Conservation (phyloP, 2,329 filamentous ascomycete genomes). For the Penicillium hordei region DNA sequence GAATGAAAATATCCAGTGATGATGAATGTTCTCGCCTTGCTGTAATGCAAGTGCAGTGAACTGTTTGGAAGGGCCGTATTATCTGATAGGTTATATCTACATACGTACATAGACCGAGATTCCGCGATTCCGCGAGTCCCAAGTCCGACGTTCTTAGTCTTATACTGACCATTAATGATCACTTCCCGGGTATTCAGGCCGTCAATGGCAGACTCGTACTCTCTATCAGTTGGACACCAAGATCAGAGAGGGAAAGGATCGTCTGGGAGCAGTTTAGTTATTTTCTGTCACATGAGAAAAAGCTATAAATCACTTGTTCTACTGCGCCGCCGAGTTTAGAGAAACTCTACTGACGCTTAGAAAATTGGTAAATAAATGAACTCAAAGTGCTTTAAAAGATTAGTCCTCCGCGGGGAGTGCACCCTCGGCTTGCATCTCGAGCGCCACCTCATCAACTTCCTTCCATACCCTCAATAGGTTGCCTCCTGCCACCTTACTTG, state of each 20-base stretch:
- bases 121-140: background rate
- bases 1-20: background rate
- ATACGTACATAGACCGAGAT: background rate
- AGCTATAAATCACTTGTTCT: too few species aligned
- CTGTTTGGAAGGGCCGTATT: background rate
- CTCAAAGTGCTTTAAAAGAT: slow-evolving; percentile 8
- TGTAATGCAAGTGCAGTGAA: background rate
- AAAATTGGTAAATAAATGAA: background rate
- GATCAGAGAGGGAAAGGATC: background rate
- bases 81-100: background rate
- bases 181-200: background rate
- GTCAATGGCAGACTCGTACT: background rate
- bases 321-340: background rate
- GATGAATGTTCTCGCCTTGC: background rate
- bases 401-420: slow-evolving; percentile 48
- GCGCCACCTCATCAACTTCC: slow-evolving; percentile 71
- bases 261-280: too few species aligned
- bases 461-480: slow-evolving; percentile 84
- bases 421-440: slow-evolving; percentile 60
- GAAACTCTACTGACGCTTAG: too few species aligned
- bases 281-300: background rate
- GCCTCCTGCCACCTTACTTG: slow-evolving; percentile 70
- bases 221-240: background rate
- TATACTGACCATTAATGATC: too few species aligned
- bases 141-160: background rate